Evolutionary conservation across 805 yeast genomes (phyloP).

Genomic region (Isabelozyma rhagii): DNA sequence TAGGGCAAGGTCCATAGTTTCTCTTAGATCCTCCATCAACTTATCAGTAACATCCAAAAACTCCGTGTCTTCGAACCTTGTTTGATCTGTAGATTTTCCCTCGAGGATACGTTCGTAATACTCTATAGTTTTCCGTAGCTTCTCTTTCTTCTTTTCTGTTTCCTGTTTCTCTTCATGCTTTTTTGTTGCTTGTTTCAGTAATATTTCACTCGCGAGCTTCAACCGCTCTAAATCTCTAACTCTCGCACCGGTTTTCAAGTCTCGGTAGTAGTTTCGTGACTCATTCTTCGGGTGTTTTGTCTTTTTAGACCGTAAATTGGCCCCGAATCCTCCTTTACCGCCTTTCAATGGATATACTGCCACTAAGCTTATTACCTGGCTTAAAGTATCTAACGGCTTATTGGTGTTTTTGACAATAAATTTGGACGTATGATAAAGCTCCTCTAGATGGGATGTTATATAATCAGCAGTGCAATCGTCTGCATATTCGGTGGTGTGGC

Average conservation of each 20-base stretch:
- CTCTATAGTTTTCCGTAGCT: constrained; percentile 3
- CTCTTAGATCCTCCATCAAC: constrained; percentile 3
- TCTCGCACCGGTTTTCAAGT: constrained; percentile 3
- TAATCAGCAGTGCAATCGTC: background rate
- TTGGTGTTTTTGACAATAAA: background rate
- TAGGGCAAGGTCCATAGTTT: constrained; percentile 1
- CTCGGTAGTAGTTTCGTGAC: constrained; percentile 1
- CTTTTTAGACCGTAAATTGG: constrained; percentile 1
- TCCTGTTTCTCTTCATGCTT: background rate
- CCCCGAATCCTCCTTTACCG: constrained; percentile 9
- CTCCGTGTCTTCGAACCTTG: constrained; percentile 1
- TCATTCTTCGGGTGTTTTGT: background rate
- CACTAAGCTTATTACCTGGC: background rate
- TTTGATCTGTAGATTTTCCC: background rate
- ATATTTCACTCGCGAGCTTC: constrained; percentile 1
- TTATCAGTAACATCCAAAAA: constrained; percentile 2
- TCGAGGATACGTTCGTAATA: constrained; percentile 3
- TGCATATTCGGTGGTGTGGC: background rate
- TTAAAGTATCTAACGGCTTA: background rate
- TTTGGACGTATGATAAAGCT: background rate
- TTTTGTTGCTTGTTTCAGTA: background rate
- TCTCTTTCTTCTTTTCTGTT: constrained; percentile 1
- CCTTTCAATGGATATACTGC: constrained; percentile 1
- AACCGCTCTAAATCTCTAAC: constrained; percentile 2
- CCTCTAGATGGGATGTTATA: background rate